Evolutionary conservation across 2,329 filamentous ascomycete genomes (phyloP).

Genomic region (Hyphodiscus sp.): DNA sequence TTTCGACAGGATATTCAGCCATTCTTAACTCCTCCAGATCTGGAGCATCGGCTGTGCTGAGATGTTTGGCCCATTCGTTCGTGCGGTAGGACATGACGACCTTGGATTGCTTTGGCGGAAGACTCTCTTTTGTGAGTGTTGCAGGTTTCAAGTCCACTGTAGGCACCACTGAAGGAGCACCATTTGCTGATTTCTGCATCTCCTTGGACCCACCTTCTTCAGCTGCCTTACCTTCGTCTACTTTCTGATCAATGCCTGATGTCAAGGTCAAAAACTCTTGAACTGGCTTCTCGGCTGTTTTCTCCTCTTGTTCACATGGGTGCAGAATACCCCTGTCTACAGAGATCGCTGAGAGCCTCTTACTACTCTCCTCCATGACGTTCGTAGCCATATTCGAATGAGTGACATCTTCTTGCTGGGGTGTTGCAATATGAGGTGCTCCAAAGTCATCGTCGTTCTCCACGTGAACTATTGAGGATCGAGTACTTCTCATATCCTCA

Average conservation of each 20-base stretch:
- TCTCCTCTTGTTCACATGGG: not conserved
- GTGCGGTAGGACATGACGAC: constrained; percentile 80
- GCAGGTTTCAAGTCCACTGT: constrained; percentile 36
- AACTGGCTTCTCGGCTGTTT: not conserved
- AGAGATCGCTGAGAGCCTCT: not conserved
- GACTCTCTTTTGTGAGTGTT: constrained; percentile 51
- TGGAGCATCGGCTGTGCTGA: constrained; percentile 69
- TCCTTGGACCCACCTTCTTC: constrained; percentile 7
- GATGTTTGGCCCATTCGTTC: constrained; percentile 93
- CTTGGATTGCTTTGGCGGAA: constrained; percentile 67
- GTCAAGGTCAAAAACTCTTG: constrained; percentile 2
- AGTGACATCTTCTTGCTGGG: not conserved
- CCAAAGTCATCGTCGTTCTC: not conserved
- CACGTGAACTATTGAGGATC: constrained; percentile 17
- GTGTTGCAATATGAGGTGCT: not conserved
- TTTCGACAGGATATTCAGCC: constrained; percentile 34
- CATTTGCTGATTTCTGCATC: constrained; percentile 11
- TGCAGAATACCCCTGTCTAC: not conserved
- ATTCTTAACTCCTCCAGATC: constrained; percentile 55
- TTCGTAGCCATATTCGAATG: not conserved
- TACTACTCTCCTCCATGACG: not conserved
- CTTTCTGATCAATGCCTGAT: constrained; percentile 19
- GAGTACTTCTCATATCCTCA: constrained; percentile 27
- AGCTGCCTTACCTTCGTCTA: constrained; percentile 3
- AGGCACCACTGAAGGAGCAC: constrained; percentile 34